These are phyloP conservation scores for Nakazawaea siamensis DNA, from an alignment of 805 yeast species.

Conservation along the genomic window DNA sequence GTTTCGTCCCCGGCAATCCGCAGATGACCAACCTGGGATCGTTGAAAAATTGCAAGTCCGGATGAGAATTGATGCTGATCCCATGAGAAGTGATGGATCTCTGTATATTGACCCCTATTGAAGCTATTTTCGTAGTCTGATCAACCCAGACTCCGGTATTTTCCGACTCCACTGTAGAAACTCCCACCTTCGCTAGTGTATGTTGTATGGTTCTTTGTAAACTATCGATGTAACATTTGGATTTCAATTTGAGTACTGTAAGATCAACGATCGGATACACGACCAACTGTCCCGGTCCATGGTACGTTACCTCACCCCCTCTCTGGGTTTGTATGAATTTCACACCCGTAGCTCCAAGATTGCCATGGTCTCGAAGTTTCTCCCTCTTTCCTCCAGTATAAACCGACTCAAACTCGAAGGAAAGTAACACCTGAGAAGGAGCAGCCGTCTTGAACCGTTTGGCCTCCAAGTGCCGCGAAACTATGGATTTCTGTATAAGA, in stretches of 20 bases:
- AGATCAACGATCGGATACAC: constrained; percentile 76
- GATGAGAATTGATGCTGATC: constrained; percentile 66
- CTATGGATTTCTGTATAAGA: constrained; percentile 2
- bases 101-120: constrained; percentile 83
- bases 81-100: constrained; percentile 88
- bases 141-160: constrained; percentile 88
- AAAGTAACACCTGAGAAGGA: constrained; percentile 32
- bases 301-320: constrained; percentile 96
- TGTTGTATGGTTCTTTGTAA: constrained; percentile 30
- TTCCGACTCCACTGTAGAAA: constrained; percentile 44
- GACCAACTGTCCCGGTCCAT: constrained; percentile 92
- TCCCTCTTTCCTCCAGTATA: constrained; percentile 92
- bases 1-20: constrained; percentile 61
- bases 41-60: constrained; percentile 67
- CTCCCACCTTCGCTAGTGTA: constrained; percentile 17
- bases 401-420: constrained; percentile 80
- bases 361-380: constrained; percentile 18
- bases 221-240: constrained; percentile 43
- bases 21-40: constrained; percentile 64
- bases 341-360: constrained; percentile 27
- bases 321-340: constrained; percentile 70
- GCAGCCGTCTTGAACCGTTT: background rate
- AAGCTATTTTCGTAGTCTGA: constrained; percentile 59
- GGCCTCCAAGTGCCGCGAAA: background rate
- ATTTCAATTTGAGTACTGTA: constrained; percentile 44